Conservation (phyloP, 768 basidiomycete species). For the Russula emetica region DNA sequence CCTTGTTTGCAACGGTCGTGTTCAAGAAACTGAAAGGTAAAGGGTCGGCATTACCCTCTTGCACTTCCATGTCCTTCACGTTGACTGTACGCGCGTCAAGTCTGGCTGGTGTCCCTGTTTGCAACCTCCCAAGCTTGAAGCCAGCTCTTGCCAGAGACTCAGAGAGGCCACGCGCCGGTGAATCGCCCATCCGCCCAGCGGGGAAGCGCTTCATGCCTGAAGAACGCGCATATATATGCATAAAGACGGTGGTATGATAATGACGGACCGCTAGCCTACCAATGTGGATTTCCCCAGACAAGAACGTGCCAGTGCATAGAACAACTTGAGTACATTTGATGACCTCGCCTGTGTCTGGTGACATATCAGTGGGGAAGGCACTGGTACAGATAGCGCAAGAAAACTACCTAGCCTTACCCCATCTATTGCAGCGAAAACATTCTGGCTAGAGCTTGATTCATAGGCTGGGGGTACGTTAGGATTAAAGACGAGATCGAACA, state of each 20-base stretch:
- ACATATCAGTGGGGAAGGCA: slow-evolving; percentile 4
- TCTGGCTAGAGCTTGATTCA: slow-evolving; percentile 30
- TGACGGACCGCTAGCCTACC: slow-evolving; percentile 40
- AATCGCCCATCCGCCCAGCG: slow-evolving; percentile 71
- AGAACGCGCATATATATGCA: background rate
- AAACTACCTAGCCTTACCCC: slow-evolving; percentile 66
- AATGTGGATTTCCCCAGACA: slow-evolving; percentile 88
- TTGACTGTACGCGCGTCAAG: slow-evolving; percentile 67
- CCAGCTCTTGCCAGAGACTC: slow-evolving; percentile 68
- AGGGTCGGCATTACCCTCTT: slow-evolving; percentile 63
- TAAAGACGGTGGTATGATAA: background rate
- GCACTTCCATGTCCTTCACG: slow-evolving; percentile 54
- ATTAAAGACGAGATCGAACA: slow-evolving; percentile 73
- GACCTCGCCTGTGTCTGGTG: slow-evolving; percentile 64
- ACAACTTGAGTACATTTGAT: slow-evolving; percentile 79
- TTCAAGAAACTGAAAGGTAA: slow-evolving; percentile 75
- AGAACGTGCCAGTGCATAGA: slow-evolving; percentile 87
- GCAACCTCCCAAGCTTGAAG: slow-evolving; percentile 77
- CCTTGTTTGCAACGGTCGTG: slow-evolving; percentile 64
- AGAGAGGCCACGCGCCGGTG: slow-evolving; percentile 70
- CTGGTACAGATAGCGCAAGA: background rate
- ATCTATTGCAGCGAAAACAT: slow-evolving; percentile 48
- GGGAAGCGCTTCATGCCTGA: slow-evolving; percentile 68
- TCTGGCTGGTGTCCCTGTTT: slow-evolving; percentile 84
- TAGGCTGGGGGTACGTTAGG: slow-evolving; percentile 33